phyloP scores from a whole-genome alignment of 2,329 filamentous ascomycete species.

The Grosmannia clavigera region DNA sequence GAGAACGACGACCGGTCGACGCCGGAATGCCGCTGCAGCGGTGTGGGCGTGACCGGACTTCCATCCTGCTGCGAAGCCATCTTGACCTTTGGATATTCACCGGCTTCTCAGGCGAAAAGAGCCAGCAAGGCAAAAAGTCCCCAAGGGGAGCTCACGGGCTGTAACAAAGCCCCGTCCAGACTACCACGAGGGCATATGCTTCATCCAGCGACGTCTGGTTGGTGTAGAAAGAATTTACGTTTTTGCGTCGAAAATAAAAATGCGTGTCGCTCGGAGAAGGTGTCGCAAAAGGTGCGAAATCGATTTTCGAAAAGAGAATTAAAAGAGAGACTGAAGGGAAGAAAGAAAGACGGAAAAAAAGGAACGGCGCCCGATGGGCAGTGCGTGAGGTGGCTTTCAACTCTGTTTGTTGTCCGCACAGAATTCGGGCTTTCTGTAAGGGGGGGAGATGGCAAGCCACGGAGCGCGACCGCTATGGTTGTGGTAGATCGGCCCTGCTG shows the following conservation, averaged over 20 bases:
- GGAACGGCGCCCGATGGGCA: neutral
- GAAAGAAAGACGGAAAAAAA: neutral
- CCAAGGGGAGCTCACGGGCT: neutral
- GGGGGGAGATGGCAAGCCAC: neutral
- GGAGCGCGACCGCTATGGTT: neutral
- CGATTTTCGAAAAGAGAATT: neutral
- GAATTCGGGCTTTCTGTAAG: neutral
- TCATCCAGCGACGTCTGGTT: neutral
- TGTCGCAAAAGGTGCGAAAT: neutral
- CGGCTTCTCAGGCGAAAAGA: neutral
- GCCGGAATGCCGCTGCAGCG: slow-evolving; percentile 7
- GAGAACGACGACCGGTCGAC: slow-evolving; percentile 7
- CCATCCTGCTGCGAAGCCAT: slow-evolving; percentile 11
- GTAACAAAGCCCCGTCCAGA: neutral
- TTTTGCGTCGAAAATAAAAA: neutral
- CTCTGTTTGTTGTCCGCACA: neutral
- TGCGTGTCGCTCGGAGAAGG: neutral
- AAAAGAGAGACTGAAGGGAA: neutral
- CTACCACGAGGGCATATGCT: slow-evolving; percentile 3
- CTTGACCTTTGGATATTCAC: neutral
- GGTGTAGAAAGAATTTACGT: neutral
- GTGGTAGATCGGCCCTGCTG: neutral
- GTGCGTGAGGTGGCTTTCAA: neutral
- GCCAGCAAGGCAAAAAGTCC: slow-evolving; percentile 1
- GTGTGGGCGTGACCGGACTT: slow-evolving; percentile 13